Evolutionary conservation across 208 protist genomes (phyloP).

Genomic region (Leishmania tropica): DNA sequence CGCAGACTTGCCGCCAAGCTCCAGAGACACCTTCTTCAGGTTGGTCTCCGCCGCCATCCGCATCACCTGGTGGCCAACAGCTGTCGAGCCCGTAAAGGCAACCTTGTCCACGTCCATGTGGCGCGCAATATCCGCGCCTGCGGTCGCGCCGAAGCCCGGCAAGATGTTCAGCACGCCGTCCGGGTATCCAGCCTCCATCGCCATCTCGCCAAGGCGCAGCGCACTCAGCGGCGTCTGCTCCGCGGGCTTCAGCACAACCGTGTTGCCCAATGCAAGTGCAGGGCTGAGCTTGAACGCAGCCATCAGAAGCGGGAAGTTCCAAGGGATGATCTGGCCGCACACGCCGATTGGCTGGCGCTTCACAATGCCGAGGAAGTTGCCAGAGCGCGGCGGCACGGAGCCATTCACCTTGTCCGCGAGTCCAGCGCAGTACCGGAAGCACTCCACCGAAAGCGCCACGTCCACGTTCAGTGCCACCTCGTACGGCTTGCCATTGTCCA

Average conservation of each 20-base stretch:
- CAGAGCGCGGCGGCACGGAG: slow-evolving; percentile 55
- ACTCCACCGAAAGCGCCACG: slow-evolving; percentile 55
- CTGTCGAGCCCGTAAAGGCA: slow-evolving; percentile 89
- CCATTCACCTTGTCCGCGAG: slow-evolving; percentile 92
- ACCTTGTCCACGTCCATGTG: slow-evolving; percentile 91
- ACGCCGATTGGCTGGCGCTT: slow-evolving; percentile 87
- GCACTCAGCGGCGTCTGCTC: slow-evolving; percentile 91
- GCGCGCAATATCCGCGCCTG: slow-evolving; percentile 56
- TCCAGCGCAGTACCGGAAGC: slow-evolving; percentile 89
- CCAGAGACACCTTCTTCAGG: slow-evolving; percentile 82
- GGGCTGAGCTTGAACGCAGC: slow-evolving; percentile 87
- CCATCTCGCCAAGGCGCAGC: slow-evolving; percentile 78
- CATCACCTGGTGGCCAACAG: slow-evolving; percentile 77
- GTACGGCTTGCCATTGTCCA: slow-evolving; percentile 93
- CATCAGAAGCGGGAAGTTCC: slow-evolving; percentile 94
- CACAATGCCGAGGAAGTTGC: slow-evolving; percentile 70
- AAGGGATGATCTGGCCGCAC: slow-evolving; percentile 87
- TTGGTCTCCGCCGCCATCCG: slow-evolving; percentile 62
- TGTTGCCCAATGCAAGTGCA: slow-evolving; percentile 84
- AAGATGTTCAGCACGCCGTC: slow-evolving; percentile 90
- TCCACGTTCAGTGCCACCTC: slow-evolving; percentile 59
- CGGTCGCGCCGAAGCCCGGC: slow-evolving; percentile 75
- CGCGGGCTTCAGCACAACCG: slow-evolving; percentile 88
- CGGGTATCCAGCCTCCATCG: slow-evolving; percentile 85
- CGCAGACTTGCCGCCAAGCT: slow-evolving; percentile 93